Evolutionary conservation across 2,329 filamentous ascomycete genomes (phyloP).

Genomic region (Xenosphaeropsis pyriputrescens): DNA sequence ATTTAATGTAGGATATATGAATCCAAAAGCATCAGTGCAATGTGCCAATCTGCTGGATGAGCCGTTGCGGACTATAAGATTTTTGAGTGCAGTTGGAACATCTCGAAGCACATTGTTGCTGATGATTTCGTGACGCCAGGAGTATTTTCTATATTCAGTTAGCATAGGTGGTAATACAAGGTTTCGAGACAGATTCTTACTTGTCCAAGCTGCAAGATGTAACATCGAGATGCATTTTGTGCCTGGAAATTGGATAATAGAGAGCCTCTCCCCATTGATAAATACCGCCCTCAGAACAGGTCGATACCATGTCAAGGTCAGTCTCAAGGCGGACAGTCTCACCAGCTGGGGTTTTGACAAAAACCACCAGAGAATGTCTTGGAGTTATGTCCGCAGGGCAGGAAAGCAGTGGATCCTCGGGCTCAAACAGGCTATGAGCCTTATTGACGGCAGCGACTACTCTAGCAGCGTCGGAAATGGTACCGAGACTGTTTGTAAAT

Average conservation of each 20-base stretch:
- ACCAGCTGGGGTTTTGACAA: not conserved
- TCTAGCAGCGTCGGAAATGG: too few relatives aligned
- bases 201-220: not conserved
- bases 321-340: constrained; percentile 1
- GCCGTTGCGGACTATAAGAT: not conserved
- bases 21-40: constrained; percentile 8
- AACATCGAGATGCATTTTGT: constrained; percentile 2
- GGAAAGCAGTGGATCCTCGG: constrained; percentile 1
- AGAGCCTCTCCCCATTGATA: constrained; percentile 1
- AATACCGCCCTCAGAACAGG: not conserved
- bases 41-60: too few relatives aligned
- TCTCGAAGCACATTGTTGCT: constrained; percentile 11
- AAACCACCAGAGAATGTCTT: constrained; percentile 1
- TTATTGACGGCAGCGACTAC: not conserved
- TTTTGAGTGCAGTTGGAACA: constrained; percentile 2
- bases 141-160: constrained; percentile 9
- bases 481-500: too few relatives aligned
- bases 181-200: not conserved
- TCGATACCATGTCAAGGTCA: constrained; percentile 1
- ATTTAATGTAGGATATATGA: constrained; percentile 11
- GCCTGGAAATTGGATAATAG: constrained; percentile 1
- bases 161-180: not conserved
- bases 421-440: constrained; percentile 1
- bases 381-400: constrained; percentile 1
- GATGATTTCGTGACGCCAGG: constrained; percentile 16